phyloP scores from a whole-genome alignment of 108 stramenopile species.

The Pseudonitzschia multistriata region DNA sequence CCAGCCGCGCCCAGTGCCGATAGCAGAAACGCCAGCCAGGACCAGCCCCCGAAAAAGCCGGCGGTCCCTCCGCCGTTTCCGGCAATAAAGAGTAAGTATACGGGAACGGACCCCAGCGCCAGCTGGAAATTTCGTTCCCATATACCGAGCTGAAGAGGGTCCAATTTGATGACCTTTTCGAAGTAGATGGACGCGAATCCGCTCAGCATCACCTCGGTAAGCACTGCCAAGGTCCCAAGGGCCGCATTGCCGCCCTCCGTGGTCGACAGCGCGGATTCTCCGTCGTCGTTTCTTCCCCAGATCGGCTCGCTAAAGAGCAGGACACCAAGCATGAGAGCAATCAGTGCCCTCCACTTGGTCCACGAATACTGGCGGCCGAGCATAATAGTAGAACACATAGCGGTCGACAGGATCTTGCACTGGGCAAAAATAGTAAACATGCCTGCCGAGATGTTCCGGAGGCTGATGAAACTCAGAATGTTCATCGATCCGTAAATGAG shows the following conservation, averaged over 20 bases:
- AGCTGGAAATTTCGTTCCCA: conserved; percentile 93
- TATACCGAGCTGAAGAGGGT: conserved; percentile 70
- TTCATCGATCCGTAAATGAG: conserved; percentile 92
- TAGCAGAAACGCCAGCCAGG: conserved; percentile 49
- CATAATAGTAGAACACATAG: conserved; percentile 80
- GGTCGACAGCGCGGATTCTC: conserved; percentile 26
- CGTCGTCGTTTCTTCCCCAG: conserved; percentile 32
- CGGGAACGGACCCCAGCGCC: conserved; percentile 62
- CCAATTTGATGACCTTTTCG: conserved; percentile 87
- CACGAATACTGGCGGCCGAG: conserved; percentile 70
- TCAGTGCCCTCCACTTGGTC: conserved; percentile 89
- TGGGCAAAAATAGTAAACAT: conserved; percentile 90
- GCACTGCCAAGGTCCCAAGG: conserved; percentile 80
- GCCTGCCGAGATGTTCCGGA: conserved; percentile 89
- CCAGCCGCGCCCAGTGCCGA: conserved; percentile 82
- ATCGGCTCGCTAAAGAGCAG: conserved; percentile 86
- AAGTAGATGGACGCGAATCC: conserved; percentile 96
- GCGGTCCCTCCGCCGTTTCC: conserved; percentile 55
- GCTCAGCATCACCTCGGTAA: conserved; percentile 86
- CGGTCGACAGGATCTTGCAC: conserved; percentile 93
- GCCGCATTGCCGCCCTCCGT: conserved; percentile 49
- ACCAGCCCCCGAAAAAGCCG: conserved; percentile 77
- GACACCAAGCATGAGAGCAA: conserved; percentile 85
- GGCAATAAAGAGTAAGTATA: conserved; percentile 65
- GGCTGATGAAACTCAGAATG: conserved; percentile 82